Evolutionary conservation across 129 eudicot genomes (phyloP).

Genomic region (Helichrysum umbraculigerum): DNA sequence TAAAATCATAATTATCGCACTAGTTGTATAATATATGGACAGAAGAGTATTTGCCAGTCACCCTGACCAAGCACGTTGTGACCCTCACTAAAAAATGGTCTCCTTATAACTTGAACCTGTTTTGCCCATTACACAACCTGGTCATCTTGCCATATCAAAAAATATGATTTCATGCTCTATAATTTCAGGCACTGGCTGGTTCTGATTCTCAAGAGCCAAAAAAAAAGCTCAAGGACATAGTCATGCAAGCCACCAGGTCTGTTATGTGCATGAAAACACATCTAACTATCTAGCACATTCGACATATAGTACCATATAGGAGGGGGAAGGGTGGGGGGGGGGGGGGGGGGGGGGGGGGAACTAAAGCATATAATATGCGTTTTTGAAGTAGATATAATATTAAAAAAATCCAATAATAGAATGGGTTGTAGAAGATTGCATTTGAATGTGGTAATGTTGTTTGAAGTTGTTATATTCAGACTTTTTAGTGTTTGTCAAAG

Average conservation of each 20-base stretch:
- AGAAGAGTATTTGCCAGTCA: not conserved
- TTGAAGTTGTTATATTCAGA: not conserved
- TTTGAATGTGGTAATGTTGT: too few species aligned
- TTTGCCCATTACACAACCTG: not conserved
- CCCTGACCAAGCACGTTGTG: not conserved
- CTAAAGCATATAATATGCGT: not conserved
- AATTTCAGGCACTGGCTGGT: constrained; percentile 63
- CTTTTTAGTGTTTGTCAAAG: not conserved
- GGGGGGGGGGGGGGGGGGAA: too few species aligned
- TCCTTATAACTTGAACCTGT: not conserved
- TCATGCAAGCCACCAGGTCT: constrained; percentile 92
- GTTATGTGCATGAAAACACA: not conserved
- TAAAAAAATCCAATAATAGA: too few species aligned
- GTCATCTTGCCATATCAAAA: not conserved
- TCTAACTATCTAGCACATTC: not conserved
- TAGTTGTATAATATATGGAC: not conserved
- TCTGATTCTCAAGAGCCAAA: constrained; percentile 66
- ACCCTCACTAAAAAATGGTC: not conserved
- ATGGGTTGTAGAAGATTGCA: too few species aligned
- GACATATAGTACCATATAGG: too few species aligned
- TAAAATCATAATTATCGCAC: not conserved
- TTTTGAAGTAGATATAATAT: too few species aligned
- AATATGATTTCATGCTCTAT: not conserved
- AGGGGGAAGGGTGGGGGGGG: too few species aligned
- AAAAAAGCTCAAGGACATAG: constrained; percentile 86